These are phyloP conservation scores for Capsicum rhomboideum DNA, from an alignment of 257 asterid genomes.

Conservation along the genomic window DNA sequence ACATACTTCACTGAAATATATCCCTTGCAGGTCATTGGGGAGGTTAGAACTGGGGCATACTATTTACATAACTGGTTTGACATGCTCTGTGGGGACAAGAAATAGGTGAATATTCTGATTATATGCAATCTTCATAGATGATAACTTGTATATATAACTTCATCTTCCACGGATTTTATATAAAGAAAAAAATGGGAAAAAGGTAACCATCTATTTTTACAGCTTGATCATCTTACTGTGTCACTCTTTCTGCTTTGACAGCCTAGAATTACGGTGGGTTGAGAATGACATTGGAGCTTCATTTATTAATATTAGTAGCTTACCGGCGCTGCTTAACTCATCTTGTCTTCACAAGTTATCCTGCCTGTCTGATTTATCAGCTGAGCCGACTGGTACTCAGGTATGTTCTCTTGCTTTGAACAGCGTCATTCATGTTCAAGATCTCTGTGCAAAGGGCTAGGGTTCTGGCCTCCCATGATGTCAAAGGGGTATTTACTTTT, in stretches of 20 bases:
- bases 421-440: not conserved
- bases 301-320: constrained; percentile 69
- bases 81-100: constrained; percentile 41
- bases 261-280: constrained; percentile 72
- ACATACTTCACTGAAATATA: not conserved
- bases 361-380: constrained; percentile 48
- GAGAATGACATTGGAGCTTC: constrained; percentile 57
- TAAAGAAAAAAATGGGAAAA: not conserved
- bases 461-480: not conserved
- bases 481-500: not conserved
- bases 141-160: not conserved
- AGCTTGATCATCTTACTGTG: not conserved
- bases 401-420: constrained; percentile 29
- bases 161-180: not conserved
- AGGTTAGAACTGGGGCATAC: constrained; percentile 68
- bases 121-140: not conserved
- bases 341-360: constrained; percentile 65
- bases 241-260: constrained; percentile 19
- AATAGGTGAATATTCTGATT: constrained; percentile 33
- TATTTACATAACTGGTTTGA: constrained; percentile 68
- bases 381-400: constrained; percentile 30
- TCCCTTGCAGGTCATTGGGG: constrained; percentile 65
- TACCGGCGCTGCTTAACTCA: constrained; percentile 73
- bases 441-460: not conserved
- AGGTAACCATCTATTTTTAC: not conserved